Percentiles rank a stretch among this genome's conserved stretches.
phyloP scores from a whole-genome alignment of 305 asterid species.

The Fraxinus latifolia region DNA sequence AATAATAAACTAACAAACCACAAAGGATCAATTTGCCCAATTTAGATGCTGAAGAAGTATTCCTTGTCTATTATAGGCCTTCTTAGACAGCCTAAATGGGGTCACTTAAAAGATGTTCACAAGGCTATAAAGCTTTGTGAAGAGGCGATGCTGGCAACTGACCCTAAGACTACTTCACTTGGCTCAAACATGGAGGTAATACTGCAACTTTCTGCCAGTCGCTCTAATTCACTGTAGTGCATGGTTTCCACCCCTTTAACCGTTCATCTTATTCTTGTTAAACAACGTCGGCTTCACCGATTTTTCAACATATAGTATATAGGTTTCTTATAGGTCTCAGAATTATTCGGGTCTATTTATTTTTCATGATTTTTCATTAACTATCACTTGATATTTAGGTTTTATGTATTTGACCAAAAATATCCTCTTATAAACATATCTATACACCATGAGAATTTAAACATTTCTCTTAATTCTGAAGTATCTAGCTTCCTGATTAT shows the following conservation, averaged over 20 bases:
- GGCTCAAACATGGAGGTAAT: constrained; percentile 81
- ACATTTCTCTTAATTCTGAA: not conserved
- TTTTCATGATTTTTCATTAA: not conserved
- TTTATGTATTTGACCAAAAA: not conserved
- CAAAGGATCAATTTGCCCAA: not conserved
- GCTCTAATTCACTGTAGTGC: not conserved
- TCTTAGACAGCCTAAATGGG: constrained; percentile 87
- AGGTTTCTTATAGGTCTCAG: not conserved
- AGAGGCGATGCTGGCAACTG: constrained; percentile 77
- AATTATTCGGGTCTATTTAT: not conserved
- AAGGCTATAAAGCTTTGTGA: constrained; percentile 93
- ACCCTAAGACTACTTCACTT: constrained; percentile 71
- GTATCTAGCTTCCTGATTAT: not conserved
- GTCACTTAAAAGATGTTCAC: constrained; percentile 87
- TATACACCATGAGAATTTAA: not conserved
- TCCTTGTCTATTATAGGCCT: constrained; percentile 46
- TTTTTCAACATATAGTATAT: not conserved
- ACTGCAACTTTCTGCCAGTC: not conserved
- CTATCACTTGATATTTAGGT: not conserved
- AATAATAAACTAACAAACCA: not conserved
- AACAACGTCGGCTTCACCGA: not conserved
- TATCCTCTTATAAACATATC: not conserved
- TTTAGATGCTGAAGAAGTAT: constrained; percentile 6
- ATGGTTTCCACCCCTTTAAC: not conserved
- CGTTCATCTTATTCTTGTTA: not conserved